Conservation (phyloP, 1,139 yeast genomes). For the Scheffersomyces parashehatae region DNA sequence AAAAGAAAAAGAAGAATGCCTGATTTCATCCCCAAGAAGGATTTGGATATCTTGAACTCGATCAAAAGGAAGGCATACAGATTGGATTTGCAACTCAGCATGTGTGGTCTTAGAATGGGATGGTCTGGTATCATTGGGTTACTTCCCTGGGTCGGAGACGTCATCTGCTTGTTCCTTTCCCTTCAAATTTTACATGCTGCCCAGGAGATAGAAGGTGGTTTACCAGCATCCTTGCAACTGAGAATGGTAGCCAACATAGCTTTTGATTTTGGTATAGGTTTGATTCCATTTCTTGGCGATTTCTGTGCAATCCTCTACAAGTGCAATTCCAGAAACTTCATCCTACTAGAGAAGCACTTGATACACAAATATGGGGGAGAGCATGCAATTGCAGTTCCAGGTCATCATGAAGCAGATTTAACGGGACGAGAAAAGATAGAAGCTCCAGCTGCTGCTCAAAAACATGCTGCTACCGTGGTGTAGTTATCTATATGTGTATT, state of each 20-base stretch:
- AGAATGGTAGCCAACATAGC: constrained; percentile 61
- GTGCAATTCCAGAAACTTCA: constrained; percentile 72
- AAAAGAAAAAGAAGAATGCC: constrained; percentile 53
- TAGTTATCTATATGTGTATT: no score
- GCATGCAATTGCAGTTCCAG: no score
- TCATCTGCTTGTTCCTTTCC: constrained; percentile 53
- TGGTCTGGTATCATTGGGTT: constrained; percentile 74
- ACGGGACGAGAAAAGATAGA: no score
- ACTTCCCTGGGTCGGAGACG: constrained; percentile 65
- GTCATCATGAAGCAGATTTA: no score
- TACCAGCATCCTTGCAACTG: constrained; percentile 50
- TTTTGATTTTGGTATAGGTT: constrained; percentile 67
- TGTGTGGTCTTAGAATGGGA: constrained; percentile 69
- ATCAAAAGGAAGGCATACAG: constrained; percentile 65
- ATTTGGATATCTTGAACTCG: constrained; percentile 50
- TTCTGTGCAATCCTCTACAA: constrained; percentile 67
- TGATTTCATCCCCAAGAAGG: constrained; percentile 53
- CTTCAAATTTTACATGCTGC: constrained; percentile 52
- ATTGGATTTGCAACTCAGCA: constrained; percentile 60
- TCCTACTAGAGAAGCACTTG: constrained; percentile 59
- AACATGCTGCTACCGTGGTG: no score
- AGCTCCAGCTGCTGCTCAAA: no score
- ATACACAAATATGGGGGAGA: constrained; percentile 36
- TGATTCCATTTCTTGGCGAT: constrained; percentile 75
- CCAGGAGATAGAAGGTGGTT: constrained; percentile 60